A percentile compares a stretch with the other conserved stretches of the same genome.
These are phyloP conservation scores for Sarcomyxa edulis DNA, from an alignment of 768 basidiomycete genomes.

Conservation along the genomic window DNA sequence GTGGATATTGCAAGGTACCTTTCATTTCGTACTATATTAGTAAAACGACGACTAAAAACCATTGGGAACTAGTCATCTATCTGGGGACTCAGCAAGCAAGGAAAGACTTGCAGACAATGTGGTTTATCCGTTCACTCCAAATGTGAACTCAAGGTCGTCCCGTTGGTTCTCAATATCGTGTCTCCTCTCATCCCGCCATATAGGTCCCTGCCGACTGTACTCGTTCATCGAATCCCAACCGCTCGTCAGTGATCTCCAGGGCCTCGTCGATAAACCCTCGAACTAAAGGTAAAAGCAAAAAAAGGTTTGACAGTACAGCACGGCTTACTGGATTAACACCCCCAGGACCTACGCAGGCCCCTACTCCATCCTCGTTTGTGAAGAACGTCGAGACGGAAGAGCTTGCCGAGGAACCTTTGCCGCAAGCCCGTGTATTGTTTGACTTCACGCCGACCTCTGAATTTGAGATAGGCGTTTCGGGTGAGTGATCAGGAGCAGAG, in stretches of 20 bases:
- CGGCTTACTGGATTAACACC: conserved; percentile 4
- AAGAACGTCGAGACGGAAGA: conserved; percentile 31
- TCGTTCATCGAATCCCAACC: conserved; percentile 18
- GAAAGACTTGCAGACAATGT: conserved; percentile 78
- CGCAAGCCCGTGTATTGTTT: conserved; percentile 61
- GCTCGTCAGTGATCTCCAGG: conserved; percentile 11
- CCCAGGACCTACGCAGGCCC: conserved; percentile 15
- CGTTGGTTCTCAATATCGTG: not conserved
- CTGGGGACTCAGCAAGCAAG: conserved; percentile 85
- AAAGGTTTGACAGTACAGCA: conserved; percentile 15
- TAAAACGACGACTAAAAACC: too few species aligned
- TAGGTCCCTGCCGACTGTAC: conserved; percentile 75
- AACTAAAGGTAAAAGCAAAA: conserved; percentile 13
- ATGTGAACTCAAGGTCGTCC: conserved; percentile 75
- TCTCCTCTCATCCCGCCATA: conserved; percentile 2
- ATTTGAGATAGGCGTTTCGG: conserved; percentile 68
- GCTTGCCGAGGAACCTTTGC: conserved; percentile 37
- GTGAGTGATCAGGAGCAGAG: conserved; percentile 27
- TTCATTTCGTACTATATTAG: too few species aligned
- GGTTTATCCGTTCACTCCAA: conserved; percentile 77
- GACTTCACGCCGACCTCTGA: conserved; percentile 72
- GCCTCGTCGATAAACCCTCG: conserved; percentile 11
- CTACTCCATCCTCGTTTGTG: conserved; percentile 56
- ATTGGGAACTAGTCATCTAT: conserved; percentile 78
- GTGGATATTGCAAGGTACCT: conserved; percentile 73